Conservation (phyloP, 257 asterid genomes). For the Penstemon barbatus region DNA sequence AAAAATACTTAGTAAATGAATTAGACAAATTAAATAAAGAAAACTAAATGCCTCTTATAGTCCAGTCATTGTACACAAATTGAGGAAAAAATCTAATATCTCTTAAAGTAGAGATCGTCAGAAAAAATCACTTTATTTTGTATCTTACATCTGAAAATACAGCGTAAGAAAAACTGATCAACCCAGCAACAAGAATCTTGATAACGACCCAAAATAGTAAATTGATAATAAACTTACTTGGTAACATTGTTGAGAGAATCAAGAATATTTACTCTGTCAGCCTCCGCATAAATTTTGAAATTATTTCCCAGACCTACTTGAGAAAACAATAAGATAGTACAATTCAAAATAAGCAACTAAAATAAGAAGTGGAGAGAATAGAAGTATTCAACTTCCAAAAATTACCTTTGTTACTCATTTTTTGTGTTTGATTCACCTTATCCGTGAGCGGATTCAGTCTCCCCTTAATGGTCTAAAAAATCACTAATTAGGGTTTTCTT, state of each 20-base stretch:
- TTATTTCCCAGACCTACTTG: conserved; percentile 33
- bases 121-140: background rate
- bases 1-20: conserved; percentile 1
- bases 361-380: background rate
- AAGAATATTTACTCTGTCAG: conserved; percentile 33
- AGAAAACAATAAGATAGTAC: background rate
- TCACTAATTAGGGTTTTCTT: no score
- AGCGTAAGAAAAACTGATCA: background rate
- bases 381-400: conserved; percentile 14
- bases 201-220: background rate
- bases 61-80: background rate
- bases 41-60: background rate
- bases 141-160: background rate
- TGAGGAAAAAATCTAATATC: background rate
- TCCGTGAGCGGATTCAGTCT: conserved; percentile 34
- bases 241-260: conserved; percentile 33
- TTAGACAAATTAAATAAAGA: conserved; percentile 8
- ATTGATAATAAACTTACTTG: conserved; percentile 37
- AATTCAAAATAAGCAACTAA: conserved; percentile 23
- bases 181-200: background rate
- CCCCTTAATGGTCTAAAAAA: conserved; percentile 36
- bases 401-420: conserved; percentile 42
- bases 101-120: background rate
- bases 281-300: conserved; percentile 52
- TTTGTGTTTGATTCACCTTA: conserved; percentile 35